These are phyloP conservation scores for Jacaranda mimosifolia DNA, from an alignment of 257 asterid genomes.

Conservation along the genomic window DNA sequence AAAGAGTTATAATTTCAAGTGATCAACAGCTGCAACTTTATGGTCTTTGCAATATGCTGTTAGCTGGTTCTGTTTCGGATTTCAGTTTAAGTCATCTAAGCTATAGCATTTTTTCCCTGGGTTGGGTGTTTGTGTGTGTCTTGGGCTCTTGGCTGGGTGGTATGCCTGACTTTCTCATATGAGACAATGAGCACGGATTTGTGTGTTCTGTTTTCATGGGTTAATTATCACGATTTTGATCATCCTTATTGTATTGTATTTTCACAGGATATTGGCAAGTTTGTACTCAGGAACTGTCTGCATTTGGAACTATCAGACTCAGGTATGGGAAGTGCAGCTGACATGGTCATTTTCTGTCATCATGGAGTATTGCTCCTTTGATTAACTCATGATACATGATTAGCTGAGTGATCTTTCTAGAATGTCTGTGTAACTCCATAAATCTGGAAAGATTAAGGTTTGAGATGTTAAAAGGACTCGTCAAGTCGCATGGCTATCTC, in stretches of 20 bases:
- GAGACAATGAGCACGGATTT: background rate
- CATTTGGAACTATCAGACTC: slow-evolving; percentile 96
- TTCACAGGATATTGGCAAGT: slow-evolving; percentile 87
- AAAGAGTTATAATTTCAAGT: background rate
- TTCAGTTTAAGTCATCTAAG: slow-evolving; percentile 14
- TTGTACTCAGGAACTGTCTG: slow-evolving; percentile 90
- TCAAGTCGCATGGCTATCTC: slow-evolving; percentile 18
- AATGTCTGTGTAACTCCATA: slow-evolving; percentile 10
- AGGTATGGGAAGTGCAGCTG: slow-evolving; percentile 57
- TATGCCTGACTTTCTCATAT: background rate
- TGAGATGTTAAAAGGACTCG: slow-evolving; percentile 23
- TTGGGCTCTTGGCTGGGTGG: slow-evolving; percentile 4
- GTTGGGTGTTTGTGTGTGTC: background rate
- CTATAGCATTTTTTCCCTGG: background rate
- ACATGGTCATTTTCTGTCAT: slow-evolving; percentile 1
- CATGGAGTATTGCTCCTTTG: background rate
- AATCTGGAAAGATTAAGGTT: slow-evolving; percentile 21
- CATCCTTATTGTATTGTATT: slow-evolving; percentile 33
- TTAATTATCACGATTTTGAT: slow-evolving; percentile 13
- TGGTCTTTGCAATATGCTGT: background rate
- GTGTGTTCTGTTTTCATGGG: slow-evolving; percentile 10
- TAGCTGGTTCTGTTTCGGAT: slow-evolving; percentile 8
- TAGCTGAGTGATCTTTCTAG: slow-evolving; percentile 20
- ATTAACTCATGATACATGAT: slow-evolving; percentile 11
- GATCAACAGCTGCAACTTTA: slow-evolving; percentile 12